Percentiles rank a stretch among this genome's conserved stretches.
Evolutionary conservation across 2,329 filamentous ascomycete species (phyloP).

Genomic region (Clarireedia monteithiana): DNA sequence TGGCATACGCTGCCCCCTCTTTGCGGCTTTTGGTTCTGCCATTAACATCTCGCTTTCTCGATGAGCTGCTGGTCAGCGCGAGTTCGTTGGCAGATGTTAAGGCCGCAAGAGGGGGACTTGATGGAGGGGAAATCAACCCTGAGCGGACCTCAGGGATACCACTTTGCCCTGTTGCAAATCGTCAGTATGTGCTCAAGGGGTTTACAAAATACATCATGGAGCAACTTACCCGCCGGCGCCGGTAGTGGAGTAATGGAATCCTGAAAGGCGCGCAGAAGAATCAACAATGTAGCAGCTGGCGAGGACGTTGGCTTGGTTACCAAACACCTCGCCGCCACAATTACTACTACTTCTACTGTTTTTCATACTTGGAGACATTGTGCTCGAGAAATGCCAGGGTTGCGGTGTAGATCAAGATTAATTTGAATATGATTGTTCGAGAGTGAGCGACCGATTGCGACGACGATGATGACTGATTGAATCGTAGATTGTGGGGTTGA

Average conservation of each 20-base stretch:
- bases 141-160: constrained; percentile 83
- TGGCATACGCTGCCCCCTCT: constrained; percentile 93
- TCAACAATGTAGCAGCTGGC: constrained; percentile 89
- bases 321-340: constrained; percentile 53
- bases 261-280: constrained; percentile 62
- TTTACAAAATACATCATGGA: not conserved
- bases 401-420: constrained; percentile 17
- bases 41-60: constrained; percentile 27
- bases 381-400: constrained; percentile 26
- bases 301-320: constrained; percentile 64
- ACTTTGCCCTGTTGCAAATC: constrained; percentile 60
- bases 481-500: no score
- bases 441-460: no score
- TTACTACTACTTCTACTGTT: constrained; percentile 56
- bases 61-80: constrained; percentile 47
- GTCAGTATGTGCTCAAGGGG: constrained; percentile 16
- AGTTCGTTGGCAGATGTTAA: constrained; percentile 61
- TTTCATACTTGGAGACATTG: constrained; percentile 30
- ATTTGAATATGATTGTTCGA: no score
- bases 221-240: constrained; percentile 61
- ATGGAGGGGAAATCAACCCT: constrained; percentile 64
- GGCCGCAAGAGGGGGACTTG: constrained; percentile 84
- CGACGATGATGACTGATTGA: no score
- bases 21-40: constrained; percentile 39
- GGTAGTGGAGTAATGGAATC: constrained; percentile 95